Base-by-base conservation (phyloP, 192 early-diverging fungal genomes). In the Endogone sp. region DNA sequence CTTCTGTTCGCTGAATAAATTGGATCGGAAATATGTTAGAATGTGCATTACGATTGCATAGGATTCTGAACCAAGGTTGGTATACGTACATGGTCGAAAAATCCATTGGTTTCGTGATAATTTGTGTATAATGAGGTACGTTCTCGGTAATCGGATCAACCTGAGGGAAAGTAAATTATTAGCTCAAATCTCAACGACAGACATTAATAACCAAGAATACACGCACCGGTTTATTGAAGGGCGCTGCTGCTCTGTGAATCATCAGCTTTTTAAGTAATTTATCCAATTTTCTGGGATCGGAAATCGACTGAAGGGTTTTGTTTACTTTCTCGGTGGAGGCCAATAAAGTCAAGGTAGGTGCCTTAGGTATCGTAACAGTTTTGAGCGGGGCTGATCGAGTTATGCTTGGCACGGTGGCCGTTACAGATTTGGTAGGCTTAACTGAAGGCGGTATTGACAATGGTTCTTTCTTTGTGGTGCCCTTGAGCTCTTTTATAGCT, bases 71-170 rank as follows among this genome's bases (percentile, higher is more conserved):
- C n/a, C n/a, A n/a, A n/a, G n/a, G n/a, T n/a, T n/a, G 25, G 23
- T 30, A 54, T 9, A 64, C 71, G 21, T 73, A 68, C 29, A 88
- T 85, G n/a, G 91, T 92, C 3, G 72, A 65, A 60, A 93, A 82
- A 66, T 93, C 92, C 84, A 92, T 93, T 6, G 92, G 92, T 44
- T 84, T 81, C 57, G 85, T 86, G 64, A 85, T 85, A 44, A 84
- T 55, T 27, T 68, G 25, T 6, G 70, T 67, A 63, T 85, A 85
- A 68, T 80, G 74, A 3, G 84, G 84, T 59, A 82, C 30, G 61
- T 77, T 77, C 13, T 81, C 65, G 4, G 76, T 76, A 59, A 71
- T 71, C 61, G 72, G 80, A 24, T 82, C 81, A 21, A 82, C 79
- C 79, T 81, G 63, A 44, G n/a, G 21, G 25, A 13, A 23, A 20